A percentile compares a stretch with the other conserved stretches of the same genome.
Evolutionary conservation across 2,329 filamentous ascomycete genomes (phyloP).

Genomic region (Rhinocladiella similis): DNA sequence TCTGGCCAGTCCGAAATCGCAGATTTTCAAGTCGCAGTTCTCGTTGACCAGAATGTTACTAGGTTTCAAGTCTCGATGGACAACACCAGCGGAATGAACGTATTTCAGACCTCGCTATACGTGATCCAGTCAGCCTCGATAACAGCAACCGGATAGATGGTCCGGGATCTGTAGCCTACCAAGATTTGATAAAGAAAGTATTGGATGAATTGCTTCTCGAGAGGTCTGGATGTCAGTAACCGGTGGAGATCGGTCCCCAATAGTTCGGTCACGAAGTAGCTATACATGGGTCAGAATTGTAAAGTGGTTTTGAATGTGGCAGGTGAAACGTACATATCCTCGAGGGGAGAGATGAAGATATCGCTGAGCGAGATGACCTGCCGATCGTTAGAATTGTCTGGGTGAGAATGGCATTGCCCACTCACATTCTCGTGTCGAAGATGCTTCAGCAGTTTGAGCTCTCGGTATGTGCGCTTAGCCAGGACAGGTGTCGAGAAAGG

Average conservation of each 20-base stretch:
- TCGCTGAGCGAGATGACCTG: conserved; percentile 97
- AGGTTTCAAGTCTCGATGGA: conserved; percentile 95
- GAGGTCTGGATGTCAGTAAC: conserved; percentile 86
- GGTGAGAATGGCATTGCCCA: conserved; percentile 18
- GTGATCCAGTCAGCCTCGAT: conserved; percentile 16
- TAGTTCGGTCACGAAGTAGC: conserved; percentile 97
- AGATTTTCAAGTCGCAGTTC: conserved; percentile 99
- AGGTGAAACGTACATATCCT: conserved; percentile 76
- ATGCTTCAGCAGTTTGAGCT: conserved; percentile 96
- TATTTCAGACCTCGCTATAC: conserved; percentile 92
- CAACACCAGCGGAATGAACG: conserved; percentile 95
- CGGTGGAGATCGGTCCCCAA: conserved; percentile 95
- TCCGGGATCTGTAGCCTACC: conserved; percentile 55
- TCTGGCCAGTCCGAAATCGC: conserved; percentile 94
- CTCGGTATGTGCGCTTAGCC: conserved; percentile 95
- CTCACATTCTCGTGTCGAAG: conserved; percentile 91
- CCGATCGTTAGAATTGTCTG: conserved; percentile 21
- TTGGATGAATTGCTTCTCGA: conserved; percentile 99
- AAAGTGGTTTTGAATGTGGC: conserved; percentile 16
- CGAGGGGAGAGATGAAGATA: conserved; percentile 98
- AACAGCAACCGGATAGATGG: background rate
- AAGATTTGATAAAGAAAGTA: conserved; percentile 99
- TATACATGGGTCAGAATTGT: conserved; percentile 40
- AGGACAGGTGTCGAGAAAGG: conserved; percentile 99
- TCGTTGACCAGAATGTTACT: conserved; percentile 99